Percentiles rank a stretch among this genome's conserved stretches.
phyloP scores from a whole-genome alignment of 768 basidiomycete species.

The Thelephora aurantiotincta region DNA sequence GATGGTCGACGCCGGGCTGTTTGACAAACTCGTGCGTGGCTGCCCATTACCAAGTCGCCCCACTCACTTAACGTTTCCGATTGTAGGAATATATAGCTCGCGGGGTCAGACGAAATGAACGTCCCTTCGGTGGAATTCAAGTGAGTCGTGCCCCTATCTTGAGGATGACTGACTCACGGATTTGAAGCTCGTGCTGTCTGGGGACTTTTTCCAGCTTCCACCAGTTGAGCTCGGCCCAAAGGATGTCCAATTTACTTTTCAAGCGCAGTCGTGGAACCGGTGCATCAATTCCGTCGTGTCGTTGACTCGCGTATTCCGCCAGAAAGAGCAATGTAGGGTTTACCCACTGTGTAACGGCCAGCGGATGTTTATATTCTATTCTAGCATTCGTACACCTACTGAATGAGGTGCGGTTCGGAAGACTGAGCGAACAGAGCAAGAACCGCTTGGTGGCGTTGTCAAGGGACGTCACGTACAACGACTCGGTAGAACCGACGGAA shows the following conservation, averaged over 20 bases:
- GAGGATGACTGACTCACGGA: neutral
- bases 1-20: constrained; percentile 72
- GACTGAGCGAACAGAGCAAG: constrained; percentile 32
- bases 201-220: constrained; percentile 87
- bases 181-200: constrained; percentile 60
- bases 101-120: constrained; percentile 30
- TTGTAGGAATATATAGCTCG: constrained; percentile 49
- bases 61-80: neutral
- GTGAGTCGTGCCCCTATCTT: constrained; percentile 20
- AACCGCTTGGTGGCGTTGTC: constrained; percentile 49
- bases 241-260: constrained; percentile 60
- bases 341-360: too few species aligned
- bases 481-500: constrained; percentile 72
- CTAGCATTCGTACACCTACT: constrained; percentile 57
- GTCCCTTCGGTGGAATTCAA: constrained; percentile 82
- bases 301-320: constrained; percentile 72
- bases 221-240: constrained; percentile 49
- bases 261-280: constrained; percentile 55
- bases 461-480: constrained; percentile 44
- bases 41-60: constrained; percentile 7
- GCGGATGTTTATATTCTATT: neutral
- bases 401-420: constrained; percentile 60
- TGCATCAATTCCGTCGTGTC: constrained; percentile 44
- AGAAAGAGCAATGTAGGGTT: constrained; percentile 59
- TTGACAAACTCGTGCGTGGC: constrained; percentile 60